Percentiles rank a stretch among this genome's conserved stretches.
Conservation (phyloP, 139 green algal genomes). For the Closterium sp. region DNA sequence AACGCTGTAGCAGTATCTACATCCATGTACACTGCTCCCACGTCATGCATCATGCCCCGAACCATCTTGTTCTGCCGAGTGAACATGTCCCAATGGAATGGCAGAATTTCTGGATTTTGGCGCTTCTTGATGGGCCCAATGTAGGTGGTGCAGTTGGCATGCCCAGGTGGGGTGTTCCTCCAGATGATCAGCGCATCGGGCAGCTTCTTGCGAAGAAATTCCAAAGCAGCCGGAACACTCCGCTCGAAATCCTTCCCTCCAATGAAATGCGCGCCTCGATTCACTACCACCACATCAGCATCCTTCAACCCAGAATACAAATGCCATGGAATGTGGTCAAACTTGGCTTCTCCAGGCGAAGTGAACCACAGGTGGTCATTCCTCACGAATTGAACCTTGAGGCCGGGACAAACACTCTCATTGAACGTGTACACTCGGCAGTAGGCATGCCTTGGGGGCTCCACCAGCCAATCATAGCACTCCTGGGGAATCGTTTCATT, state of each 20-base stretch:
- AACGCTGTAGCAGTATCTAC: neutral
- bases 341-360: neutral
- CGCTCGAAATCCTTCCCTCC: neutral
- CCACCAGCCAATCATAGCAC: neutral
- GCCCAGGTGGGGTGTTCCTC: neutral
- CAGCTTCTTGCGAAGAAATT: neutral
- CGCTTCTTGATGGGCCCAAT: neutral
- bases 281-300: neutral
- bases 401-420: neutral
- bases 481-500: neutral
- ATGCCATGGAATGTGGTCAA: neutral
- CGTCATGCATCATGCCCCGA: neutral
- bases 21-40: slow-evolving; percentile 11
- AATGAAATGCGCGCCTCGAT: neutral
- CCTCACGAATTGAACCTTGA: neutral
- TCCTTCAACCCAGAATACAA: neutral
- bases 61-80: neutral
- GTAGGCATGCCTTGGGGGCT: neutral
- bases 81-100: neutral
- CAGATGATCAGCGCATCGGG: neutral
- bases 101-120: neutral
- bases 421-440: slow-evolving; percentile 1
- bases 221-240: neutral
- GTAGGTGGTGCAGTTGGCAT: slow-evolving; percentile 2
- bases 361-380: neutral